These are phyloP conservation scores for Protomyces lactucae-debilis DNA, from an alignment of 1,139 yeast species.

Conservation along the genomic window DNA sequence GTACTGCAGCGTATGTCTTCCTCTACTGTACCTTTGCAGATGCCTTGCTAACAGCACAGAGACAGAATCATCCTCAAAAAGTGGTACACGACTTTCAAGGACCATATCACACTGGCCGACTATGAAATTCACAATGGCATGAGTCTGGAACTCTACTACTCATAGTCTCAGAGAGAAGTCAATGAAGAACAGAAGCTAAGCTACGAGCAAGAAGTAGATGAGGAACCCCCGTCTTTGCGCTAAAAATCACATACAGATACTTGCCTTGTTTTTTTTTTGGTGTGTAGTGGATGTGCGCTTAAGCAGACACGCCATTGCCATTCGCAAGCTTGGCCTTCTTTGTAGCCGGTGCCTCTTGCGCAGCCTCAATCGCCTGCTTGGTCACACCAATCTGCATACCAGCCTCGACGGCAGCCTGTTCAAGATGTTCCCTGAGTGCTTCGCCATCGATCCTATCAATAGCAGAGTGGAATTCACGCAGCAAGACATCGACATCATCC, in stretches of 20 bases:
- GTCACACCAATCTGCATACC: slow-evolving; percentile 23
- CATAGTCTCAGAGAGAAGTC: neutral
- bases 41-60: neutral
- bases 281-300: neutral
- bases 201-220: no score
- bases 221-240: no score
- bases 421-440: slow-evolving; percentile 21
- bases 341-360: slow-evolving; percentile 8
- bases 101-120: slow-evolving; percentile 84
- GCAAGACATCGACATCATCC: slow-evolving; percentile 95
- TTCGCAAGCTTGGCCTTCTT: slow-evolving; percentile 21
- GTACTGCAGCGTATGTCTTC: slow-evolving; percentile 46
- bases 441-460: slow-evolving; percentile 21
- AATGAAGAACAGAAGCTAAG: neutral
- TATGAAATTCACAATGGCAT: slow-evolving; percentile 91
- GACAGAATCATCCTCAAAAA: slow-evolving; percentile 27
- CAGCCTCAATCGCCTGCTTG: slow-evolving; percentile 13
- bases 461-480: slow-evolving; percentile 82
- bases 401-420: slow-evolving; percentile 21
- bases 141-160: slow-evolving; percentile 66
- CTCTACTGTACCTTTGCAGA: no score
- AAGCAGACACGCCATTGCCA: neutral
- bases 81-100: slow-evolving; percentile 66
- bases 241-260: no score
- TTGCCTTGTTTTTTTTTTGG: no score